Conservation (phyloP, 495 filamentous ascomycete genomes). For the Lepraria neglecta region DNA sequence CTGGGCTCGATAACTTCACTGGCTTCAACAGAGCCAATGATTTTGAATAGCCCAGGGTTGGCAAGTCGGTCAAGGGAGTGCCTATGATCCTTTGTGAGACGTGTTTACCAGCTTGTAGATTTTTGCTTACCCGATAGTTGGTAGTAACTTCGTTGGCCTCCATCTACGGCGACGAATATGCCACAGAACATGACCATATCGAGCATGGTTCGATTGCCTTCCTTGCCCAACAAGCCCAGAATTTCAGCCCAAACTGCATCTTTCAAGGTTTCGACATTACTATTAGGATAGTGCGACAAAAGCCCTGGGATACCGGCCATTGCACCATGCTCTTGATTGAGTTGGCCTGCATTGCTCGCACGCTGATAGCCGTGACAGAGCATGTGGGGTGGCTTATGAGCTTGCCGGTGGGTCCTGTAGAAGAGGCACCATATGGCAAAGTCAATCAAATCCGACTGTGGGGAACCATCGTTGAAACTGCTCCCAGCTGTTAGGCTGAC, state of each 20-base stretch:
- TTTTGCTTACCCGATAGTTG: conserved; percentile 67
- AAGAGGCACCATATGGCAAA: conserved; percentile 75
- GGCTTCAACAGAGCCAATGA: neutral
- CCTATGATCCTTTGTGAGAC: conserved; percentile 32
- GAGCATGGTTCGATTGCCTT: conserved; percentile 78
- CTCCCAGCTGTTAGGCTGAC: conserved; percentile 13
- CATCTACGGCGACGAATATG: conserved; percentile 61
- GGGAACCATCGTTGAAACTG: conserved; percentile 5
- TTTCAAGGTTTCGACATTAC: conserved; percentile 64
- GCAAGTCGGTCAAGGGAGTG: conserved; percentile 42
- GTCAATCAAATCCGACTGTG: conserved; percentile 63
- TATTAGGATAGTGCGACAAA: conserved; percentile 56
- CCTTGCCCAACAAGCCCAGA: conserved; percentile 62
- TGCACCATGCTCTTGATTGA: conserved; percentile 30
- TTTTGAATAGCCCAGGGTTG: conserved; percentile 26
- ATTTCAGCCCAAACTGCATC: conserved; percentile 64
- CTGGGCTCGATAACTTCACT: neutral
- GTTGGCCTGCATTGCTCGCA: conserved; percentile 25
- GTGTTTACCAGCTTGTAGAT: neutral
- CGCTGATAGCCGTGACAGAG: conserved; percentile 71
- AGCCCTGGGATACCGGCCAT: conserved; percentile 47
- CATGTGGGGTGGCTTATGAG: conserved; percentile 59
- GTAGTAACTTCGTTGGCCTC: conserved; percentile 55
- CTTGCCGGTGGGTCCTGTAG: conserved; percentile 42
- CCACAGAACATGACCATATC: conserved; percentile 71